phyloP scores from a whole-genome alignment of 495 filamentous ascomycete species.

The Rostrohypoxylon terebratum region DNA sequence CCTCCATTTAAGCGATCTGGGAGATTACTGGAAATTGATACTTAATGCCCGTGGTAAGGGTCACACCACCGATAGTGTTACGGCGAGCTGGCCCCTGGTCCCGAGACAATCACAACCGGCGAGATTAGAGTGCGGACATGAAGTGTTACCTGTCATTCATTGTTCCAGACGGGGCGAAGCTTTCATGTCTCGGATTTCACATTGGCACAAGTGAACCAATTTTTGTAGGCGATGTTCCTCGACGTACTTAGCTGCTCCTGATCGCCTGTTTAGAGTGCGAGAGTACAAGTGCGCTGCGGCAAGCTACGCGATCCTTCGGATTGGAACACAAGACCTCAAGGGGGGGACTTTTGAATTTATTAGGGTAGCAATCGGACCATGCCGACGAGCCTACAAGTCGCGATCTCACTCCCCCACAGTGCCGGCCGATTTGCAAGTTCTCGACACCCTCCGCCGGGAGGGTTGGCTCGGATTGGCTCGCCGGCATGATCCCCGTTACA shows the following conservation, averaged over 20 bases:
- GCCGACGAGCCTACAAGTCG: conserved; percentile 28
- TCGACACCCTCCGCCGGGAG: conserved; percentile 32
- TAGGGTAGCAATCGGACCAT: conserved; percentile 23
- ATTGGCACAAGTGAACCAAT: not conserved
- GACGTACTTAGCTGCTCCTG: not conserved
- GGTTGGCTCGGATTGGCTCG: conserved; percentile 32
- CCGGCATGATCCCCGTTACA: conserved; percentile 32
- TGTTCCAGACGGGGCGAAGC: conserved; percentile 2
- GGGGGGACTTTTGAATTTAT: conserved; percentile 17
- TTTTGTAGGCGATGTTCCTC: not conserved
- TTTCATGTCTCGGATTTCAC: conserved; percentile 21
- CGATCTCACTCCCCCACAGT: conserved; percentile 22
- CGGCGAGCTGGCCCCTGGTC: conserved; percentile 14
- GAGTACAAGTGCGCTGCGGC: conserved; percentile 2
- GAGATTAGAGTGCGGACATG: conserved; percentile 20
- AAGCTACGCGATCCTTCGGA: not conserved
- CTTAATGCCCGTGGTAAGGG: not conserved
- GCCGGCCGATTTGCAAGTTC: conserved; percentile 30
- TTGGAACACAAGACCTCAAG: not conserved
- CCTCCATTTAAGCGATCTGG: conserved; percentile 3
- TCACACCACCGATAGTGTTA: conserved; percentile 12
- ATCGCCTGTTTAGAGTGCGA: not conserved
- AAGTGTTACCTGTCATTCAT: conserved; percentile 20
- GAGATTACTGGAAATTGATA: conserved; percentile 14
- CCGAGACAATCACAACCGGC: conserved; percentile 35